Conservation (phyloP, 2,329 filamentous ascomycete species). For the Pezicula neosporulosa region DNA sequence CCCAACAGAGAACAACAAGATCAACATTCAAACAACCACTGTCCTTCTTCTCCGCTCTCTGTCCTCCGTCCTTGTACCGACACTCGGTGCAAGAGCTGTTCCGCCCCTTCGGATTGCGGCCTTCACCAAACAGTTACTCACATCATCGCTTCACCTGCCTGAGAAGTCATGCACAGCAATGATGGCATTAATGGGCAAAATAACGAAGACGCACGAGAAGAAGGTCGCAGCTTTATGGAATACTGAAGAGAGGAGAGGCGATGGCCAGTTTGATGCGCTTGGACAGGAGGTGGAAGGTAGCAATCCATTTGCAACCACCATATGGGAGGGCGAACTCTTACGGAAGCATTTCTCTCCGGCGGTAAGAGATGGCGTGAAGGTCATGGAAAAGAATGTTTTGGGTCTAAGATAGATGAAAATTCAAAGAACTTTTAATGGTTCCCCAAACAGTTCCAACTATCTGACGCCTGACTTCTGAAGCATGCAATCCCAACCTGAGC, state of each 20-base stretch:
- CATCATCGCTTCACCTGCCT: constrained; percentile 76
- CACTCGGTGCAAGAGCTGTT: constrained; percentile 67
- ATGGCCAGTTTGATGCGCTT: constrained; percentile 77
- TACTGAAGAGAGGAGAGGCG: constrained; percentile 88
- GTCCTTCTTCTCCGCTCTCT: constrained; percentile 87
- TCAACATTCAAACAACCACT: constrained; percentile 94
- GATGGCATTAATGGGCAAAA: constrained; percentile 71
- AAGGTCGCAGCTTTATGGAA: constrained; percentile 89
- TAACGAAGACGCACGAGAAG: constrained; percentile 76
- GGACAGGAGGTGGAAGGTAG: constrained; percentile 75
- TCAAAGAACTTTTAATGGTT: neutral
- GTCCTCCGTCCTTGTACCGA: constrained; percentile 74
- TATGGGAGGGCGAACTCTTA: constrained; percentile 92
- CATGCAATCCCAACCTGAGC: neutral
- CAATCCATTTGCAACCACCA: constrained; percentile 85
- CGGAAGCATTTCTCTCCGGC: constrained; percentile 82
- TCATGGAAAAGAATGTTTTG: constrained; percentile 59
- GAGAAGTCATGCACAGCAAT: constrained; percentile 85
- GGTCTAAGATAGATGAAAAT: constrained; percentile 20
- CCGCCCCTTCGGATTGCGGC: constrained; percentile 84
- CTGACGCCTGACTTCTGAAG: neutral
- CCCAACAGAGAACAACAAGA: constrained; percentile 56
- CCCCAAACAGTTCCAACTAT: neutral
- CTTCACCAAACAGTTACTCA: constrained; percentile 89
- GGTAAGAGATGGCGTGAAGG: constrained; percentile 71